phyloP scores from a whole-genome alignment of 305 asterid genomes.

The Nicotiana rustica region DNA sequence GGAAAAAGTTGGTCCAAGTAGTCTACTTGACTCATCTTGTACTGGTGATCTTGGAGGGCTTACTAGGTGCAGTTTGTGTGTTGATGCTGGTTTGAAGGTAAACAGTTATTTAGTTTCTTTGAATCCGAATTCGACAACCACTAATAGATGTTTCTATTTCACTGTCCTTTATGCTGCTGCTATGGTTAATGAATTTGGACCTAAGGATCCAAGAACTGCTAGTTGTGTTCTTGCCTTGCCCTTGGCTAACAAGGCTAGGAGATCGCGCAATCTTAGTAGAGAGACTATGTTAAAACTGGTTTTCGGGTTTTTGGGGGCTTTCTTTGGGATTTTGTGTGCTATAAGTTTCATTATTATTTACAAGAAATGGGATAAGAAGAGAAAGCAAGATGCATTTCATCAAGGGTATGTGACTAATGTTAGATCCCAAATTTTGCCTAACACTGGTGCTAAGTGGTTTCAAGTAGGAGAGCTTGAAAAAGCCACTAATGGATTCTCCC shows the following conservation, averaged over 20 bases:
- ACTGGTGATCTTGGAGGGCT: constrained; percentile 57
- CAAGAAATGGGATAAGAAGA: constrained; percentile 52
- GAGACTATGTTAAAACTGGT: constrained; percentile 41
- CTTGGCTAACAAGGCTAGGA: constrained; percentile 30
- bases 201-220: constrained; percentile 57
- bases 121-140: constrained; percentile 52
- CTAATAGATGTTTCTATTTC: constrained; percentile 57
- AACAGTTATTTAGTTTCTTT: constrained; percentile 57
- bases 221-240: constrained; percentile 65
- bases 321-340: constrained; percentile 45
- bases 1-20: constrained; percentile 34
- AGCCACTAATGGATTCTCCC: constrained; percentile 64
- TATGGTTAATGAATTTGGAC: constrained; percentile 56
- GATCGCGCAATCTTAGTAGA: constrained; percentile 31
- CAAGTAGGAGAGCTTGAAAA: constrained; percentile 51
- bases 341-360: constrained; percentile 42
- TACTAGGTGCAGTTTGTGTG: constrained; percentile 57
- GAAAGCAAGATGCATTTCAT: constrained; percentile 46
- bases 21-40: constrained; percentile 57
- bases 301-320: constrained; percentile 55
- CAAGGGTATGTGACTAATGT: constrained; percentile 53
- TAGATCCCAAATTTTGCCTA: constrained; percentile 53
- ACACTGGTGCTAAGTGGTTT: constrained; percentile 66
- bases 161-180: constrained; percentile 64
- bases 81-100: constrained; percentile 64